Conservation (phyloP, 2,329 filamentous ascomycete genomes). For the Domatiomyces catenatus region DNA sequence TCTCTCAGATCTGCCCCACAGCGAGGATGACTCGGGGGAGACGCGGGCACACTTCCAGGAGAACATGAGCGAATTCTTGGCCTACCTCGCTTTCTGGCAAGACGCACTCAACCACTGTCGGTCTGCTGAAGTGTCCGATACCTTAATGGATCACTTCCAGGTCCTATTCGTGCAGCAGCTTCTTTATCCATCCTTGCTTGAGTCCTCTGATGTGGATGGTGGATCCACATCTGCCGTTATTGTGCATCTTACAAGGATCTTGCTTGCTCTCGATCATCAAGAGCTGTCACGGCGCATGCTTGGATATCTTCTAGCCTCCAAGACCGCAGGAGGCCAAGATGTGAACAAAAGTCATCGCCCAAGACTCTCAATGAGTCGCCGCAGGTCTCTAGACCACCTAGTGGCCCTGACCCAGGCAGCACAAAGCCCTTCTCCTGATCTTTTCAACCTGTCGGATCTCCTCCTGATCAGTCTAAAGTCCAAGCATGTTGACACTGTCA, state of each 20-base stretch:
- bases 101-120: conserved; percentile 92
- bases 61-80: conserved; percentile 87
- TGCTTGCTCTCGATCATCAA: conserved; percentile 81
- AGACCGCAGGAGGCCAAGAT: conserved; percentile 12
- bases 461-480: conserved; percentile 74
- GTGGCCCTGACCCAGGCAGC: conserved; percentile 62
- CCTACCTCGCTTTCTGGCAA: conserved; percentile 94
- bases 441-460: conserved; percentile 89
- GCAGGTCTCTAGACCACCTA: conserved; percentile 78
- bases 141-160: conserved; percentile 89
- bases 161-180: conserved; percentile 91
- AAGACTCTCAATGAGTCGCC: conserved; percentile 45
- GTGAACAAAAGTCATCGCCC: conserved; percentile 39
- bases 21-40: conserved; percentile 57
- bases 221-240: conserved; percentile 92
- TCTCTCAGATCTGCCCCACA: conserved; percentile 74
- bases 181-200: conserved; percentile 85
- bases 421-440: conserved; percentile 61
- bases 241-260: conserved; percentile 77
- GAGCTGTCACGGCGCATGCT: conserved; percentile 90
- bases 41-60: conserved; percentile 61
- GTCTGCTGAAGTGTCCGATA: conserved; percentile 81
- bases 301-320: conserved; percentile 71
- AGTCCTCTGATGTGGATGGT: conserved; percentile 93
- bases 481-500: conserved; percentile 71